These are phyloP conservation scores for Fraxinus baroniana DNA, from an alignment of 305 asterid genomes.

Conservation along the genomic window DNA sequence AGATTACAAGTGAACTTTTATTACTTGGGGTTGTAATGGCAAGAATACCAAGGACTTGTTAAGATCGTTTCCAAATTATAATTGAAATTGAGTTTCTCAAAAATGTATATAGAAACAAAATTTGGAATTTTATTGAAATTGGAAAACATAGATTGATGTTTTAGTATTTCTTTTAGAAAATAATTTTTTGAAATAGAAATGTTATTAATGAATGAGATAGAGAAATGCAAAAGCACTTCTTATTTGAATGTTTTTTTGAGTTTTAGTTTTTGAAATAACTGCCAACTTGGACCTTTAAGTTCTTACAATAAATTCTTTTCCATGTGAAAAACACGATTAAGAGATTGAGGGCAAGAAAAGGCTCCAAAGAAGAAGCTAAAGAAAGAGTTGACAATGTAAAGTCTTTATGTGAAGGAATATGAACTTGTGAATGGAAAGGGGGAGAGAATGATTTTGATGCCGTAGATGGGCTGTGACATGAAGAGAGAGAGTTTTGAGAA, in stretches of 20 bases:
- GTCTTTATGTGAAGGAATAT: background rate
- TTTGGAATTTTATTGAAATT: background rate
- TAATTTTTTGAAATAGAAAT: background rate
- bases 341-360: background rate
- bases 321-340: background rate
- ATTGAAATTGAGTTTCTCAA: background rate
- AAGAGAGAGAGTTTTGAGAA: background rate
- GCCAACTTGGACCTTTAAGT: background rate
- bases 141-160: background rate
- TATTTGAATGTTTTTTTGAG: background rate
- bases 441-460: background rate
- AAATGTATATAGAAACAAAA: background rate
- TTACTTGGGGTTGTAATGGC: background rate
- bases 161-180: background rate
- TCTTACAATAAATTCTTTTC: background rate
- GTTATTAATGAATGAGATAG: background rate
- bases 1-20: background rate
- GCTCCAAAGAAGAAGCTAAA: background rate
- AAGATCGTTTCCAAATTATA: background rate
- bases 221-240: background rate
- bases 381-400: background rate
- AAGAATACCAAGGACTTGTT: background rate
- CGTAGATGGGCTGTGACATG: background rate
- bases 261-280: background rate
- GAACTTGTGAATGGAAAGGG: background rate